These are phyloP conservation scores for Cryptosporidium andersoni DNA, from an alignment of 169 alveolate genomes.

Conservation along the genomic window DNA sequence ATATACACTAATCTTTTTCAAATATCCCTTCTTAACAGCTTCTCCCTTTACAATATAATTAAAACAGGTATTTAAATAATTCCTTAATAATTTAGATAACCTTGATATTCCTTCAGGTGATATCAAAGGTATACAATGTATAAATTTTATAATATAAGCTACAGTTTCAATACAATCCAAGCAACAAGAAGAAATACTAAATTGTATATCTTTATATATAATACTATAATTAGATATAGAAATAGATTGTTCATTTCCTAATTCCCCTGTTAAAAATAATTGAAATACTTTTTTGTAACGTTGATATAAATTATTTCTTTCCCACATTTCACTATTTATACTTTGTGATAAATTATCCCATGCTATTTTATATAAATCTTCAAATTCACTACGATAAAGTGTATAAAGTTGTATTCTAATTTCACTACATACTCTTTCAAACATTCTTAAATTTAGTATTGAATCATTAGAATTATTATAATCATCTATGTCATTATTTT, in stretches of 20 bases:
- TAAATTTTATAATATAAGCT: constrained; percentile 5
- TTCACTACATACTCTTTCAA: constrained; percentile 10
- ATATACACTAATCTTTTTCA: constrained; percentile 28
- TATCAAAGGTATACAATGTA: constrained; percentile 18
- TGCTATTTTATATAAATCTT: constrained; percentile 3
- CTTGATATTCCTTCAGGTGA: constrained; percentile 15
- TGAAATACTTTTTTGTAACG: constrained; percentile 20
- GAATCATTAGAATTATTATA: background rate
- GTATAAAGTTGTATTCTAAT: constrained; percentile 11
- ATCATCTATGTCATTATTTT: background rate
- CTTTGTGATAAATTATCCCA: constrained; percentile 11
- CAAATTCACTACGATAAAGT: constrained; percentile 17
- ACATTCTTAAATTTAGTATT: background rate
- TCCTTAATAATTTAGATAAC: constrained; percentile 1
- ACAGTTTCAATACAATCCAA: constrained; percentile 12
- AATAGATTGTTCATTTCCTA: constrained; percentile 14
- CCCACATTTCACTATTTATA: constrained; percentile 59
- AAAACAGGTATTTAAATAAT: constrained; percentile 28
- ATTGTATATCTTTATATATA: constrained; percentile 1
- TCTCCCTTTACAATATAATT: constrained; percentile 34
- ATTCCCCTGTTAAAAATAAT: constrained; percentile 22
- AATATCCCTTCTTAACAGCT: background rate
- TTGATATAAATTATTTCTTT: constrained; percentile 5
- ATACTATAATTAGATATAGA: constrained; percentile 7
- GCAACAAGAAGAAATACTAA: constrained; percentile 27